These are phyloP conservation scores for Ustilago shanxiensis DNA, from an alignment of 1,284 basidiomycete species.

Conservation along the genomic window DNA sequence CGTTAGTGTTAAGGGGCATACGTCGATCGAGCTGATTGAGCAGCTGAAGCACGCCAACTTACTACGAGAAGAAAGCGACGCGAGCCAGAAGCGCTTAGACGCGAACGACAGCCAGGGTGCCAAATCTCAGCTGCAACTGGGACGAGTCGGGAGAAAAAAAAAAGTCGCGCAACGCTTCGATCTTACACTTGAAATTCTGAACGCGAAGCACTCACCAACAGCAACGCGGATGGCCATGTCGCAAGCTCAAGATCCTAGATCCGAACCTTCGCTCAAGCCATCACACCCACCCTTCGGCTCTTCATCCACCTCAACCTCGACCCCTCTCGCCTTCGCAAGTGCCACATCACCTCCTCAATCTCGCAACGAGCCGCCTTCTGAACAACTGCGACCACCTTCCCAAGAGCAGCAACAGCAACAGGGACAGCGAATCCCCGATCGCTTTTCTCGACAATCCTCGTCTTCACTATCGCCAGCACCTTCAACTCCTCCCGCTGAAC, in stretches of 20 bases:
- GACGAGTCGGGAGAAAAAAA: not conserved
- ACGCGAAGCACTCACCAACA: not conserved
- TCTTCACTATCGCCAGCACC: conserved; percentile 45
- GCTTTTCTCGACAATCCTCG: conserved; percentile 22
- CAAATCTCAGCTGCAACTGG: no score
- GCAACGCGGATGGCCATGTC: conserved; percentile 29
- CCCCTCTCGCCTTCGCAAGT: conserved; percentile 3
- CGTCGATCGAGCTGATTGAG: conserved; percentile 1
- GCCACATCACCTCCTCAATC: not conserved
- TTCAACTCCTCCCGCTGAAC: conserved; percentile 27
- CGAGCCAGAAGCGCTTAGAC: not conserved
- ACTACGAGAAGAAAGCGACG: not conserved
- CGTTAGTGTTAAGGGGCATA: not conserved
- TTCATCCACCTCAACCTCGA: conserved; percentile 16
- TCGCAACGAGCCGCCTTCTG: not conserved
- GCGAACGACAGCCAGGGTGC: not conserved
- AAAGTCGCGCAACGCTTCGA: conserved; percentile 10
- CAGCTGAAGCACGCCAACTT: not conserved
- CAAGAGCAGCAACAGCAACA: conserved; percentile 22
- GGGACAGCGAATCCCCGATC: conserved; percentile 11
- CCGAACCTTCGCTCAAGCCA: conserved; percentile 31
- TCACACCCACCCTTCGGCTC: conserved; percentile 16
- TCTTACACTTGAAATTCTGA: conserved; percentile 23
- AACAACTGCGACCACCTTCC: not conserved
- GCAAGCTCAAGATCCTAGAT: conserved; percentile 22